Percentiles rank a stretch among this genome's conserved stretches.
Conservation (phyloP, 768 basidiomycete species). For the Brasilioporus rufonigricans region DNA sequence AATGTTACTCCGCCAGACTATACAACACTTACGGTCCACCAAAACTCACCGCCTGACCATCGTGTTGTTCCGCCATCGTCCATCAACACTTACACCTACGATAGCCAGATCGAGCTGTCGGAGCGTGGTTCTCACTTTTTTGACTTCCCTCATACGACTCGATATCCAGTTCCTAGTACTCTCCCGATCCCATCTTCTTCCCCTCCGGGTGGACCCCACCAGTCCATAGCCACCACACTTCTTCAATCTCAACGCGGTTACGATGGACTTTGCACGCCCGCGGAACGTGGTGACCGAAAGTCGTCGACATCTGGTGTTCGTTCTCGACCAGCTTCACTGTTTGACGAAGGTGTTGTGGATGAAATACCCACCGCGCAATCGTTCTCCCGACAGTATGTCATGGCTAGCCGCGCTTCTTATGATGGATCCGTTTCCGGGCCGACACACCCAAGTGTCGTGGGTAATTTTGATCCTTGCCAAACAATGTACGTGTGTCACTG, state of each 20-base stretch:
- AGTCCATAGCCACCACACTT: conserved; percentile 5
- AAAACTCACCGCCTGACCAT: conserved; percentile 14
- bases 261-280: conserved; percentile 6
- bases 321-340: conserved; percentile 7
- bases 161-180: conserved; percentile 24
- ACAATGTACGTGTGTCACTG: conserved; percentile 10
- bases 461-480: conserved; percentile 2
- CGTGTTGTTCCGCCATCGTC: conserved; percentile 5
- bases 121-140: conserved; percentile 22
- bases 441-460: conserved; percentile 1
- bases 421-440: background rate
- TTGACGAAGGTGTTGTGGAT: background rate
- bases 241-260: conserved; percentile 11
- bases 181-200: conserved; percentile 13
- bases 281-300: conserved; percentile 8
- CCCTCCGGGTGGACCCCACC: conserved; percentile 1
- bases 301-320: conserved; percentile 10
- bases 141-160: conserved; percentile 28
- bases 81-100: conserved; percentile 11
- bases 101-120: conserved; percentile 11
- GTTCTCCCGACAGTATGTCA: conserved; percentile 1
- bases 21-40: conserved; percentile 12
- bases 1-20: conserved; percentile 14
- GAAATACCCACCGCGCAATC: conserved; percentile 3
- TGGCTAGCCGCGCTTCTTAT: background rate